These are phyloP conservation scores for Chalaropsis ovoidea DNA, from an alignment of 2,329 filamentous ascomycete species.

Conservation along the genomic window DNA sequence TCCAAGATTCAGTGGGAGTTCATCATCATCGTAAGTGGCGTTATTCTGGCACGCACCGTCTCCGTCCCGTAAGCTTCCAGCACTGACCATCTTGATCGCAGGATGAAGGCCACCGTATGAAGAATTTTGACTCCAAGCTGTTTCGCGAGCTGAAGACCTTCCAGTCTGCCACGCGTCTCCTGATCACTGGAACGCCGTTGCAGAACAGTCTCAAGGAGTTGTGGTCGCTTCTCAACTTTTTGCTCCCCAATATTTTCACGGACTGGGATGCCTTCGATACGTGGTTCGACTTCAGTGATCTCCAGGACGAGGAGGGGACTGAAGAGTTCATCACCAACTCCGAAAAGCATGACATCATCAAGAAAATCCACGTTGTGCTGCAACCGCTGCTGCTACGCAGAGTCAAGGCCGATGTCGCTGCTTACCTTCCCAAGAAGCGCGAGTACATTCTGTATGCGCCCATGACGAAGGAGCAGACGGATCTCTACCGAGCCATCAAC, in stretches of 20 bases:
- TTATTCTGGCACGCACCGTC: neutral
- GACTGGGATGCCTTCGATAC: constrained; percentile 86
- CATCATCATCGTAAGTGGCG: constrained; percentile 68
- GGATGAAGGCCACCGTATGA: constrained; percentile 95
- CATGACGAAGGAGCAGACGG: constrained; percentile 80
- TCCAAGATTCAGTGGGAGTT: constrained; percentile 89
- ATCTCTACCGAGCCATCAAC: constrained; percentile 63
- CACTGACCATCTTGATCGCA: constrained; percentile 30
- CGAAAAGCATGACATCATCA: constrained; percentile 42
- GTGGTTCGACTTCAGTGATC: constrained; percentile 94
- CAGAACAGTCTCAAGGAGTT: constrained; percentile 93
- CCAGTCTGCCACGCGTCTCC: constrained; percentile 74
- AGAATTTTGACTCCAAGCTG: constrained; percentile 87
- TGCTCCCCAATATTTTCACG: constrained; percentile 85
- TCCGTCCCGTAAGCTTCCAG: neutral
- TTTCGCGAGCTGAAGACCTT: constrained; percentile 85
- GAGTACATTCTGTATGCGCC: constrained; percentile 95
- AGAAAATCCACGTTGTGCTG: constrained; percentile 84
- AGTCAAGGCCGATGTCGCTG: constrained; percentile 87
- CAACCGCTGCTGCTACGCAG: constrained; percentile 82
- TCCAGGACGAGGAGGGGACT: constrained; percentile 72
- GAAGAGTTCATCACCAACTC: constrained; percentile 71
- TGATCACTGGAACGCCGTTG: constrained; percentile 89
- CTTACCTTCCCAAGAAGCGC: constrained; percentile 84
- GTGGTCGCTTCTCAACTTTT: constrained; percentile 89